These are phyloP conservation scores for Betula pendula DNA, from an alignment of 306 rosid genomes.

Conservation along the genomic window DNA sequence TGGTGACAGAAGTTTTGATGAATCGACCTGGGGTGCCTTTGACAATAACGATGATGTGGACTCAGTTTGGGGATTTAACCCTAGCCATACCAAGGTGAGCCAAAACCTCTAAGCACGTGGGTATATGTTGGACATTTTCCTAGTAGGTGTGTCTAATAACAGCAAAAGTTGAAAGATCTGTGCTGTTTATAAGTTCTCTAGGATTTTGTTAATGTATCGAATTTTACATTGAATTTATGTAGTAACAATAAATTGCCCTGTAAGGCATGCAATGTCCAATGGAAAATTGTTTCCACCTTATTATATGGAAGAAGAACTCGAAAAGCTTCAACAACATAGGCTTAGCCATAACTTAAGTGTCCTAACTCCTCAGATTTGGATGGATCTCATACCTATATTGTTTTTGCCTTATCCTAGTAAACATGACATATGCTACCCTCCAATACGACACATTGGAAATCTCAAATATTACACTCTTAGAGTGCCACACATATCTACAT, in stretches of 20 bases:
- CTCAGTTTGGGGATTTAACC: conserved; percentile 84
- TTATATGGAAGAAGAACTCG: background rate
- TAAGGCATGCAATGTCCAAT: background rate
- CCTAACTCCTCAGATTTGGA: background rate
- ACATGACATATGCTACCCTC: background rate
- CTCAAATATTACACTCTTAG: too few relatives aligned
- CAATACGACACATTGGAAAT: too few relatives aligned
- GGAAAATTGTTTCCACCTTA: background rate
- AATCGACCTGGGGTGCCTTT: conserved; percentile 85
- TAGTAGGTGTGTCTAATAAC: background rate
- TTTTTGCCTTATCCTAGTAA: background rate
- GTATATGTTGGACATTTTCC: conserved; percentile 3
- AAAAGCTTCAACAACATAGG: background rate
- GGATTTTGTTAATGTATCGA: background rate
- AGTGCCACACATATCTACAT: too few relatives aligned
- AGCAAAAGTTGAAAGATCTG: background rate
- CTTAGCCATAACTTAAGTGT: background rate
- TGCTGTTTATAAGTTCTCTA: background rate
- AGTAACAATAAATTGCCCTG: background rate
- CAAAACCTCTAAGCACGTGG: conserved; percentile 15
- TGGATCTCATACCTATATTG: background rate
- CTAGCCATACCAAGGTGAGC: conserved; percentile 66
- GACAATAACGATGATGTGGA: conserved; percentile 84
- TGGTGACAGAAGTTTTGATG: conserved; percentile 72
- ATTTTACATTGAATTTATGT: background rate